A percentile compares a stretch with the other conserved stretches of the same genome.
These are phyloP conservation scores for Bimuria novae-zelandiae DNA, from an alignment of 2,329 filamentous ascomycete species.

Conservation along the genomic window DNA sequence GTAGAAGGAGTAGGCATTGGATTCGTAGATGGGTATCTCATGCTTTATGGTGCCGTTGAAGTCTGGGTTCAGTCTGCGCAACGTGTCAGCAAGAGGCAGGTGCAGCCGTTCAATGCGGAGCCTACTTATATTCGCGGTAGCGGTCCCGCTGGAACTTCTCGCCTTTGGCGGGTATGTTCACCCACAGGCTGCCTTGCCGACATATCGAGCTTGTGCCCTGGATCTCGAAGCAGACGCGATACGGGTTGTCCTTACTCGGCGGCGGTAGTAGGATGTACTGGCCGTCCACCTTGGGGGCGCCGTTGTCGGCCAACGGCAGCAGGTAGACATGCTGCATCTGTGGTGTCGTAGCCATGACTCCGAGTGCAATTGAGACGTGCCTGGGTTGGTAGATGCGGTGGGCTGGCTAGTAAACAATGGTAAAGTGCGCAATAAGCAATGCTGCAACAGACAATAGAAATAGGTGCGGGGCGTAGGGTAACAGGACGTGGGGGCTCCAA, in stretches of 20 bases:
- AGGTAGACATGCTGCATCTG: constrained; percentile 67
- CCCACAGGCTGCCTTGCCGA: constrained; percentile 91
- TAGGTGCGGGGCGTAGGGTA: constrained; percentile 17
- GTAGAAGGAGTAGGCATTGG: constrained; percentile 93
- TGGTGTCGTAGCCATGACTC: constrained; percentile 31
- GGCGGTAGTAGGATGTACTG: constrained; percentile 92
- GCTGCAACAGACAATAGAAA: constrained; percentile 9
- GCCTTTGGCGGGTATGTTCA: constrained; percentile 85
- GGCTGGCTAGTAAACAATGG: constrained; percentile 25
- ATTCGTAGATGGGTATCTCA: constrained; percentile 78
- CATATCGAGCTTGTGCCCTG: constrained; percentile 96
- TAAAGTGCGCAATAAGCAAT: constrained; percentile 14
- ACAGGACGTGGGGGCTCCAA: no score
- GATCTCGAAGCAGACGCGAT: constrained; percentile 85
- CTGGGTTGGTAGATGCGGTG: constrained; percentile 11
- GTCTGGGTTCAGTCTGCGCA: constrained; percentile 76
- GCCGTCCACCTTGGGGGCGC: constrained; percentile 85
- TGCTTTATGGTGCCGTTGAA: constrained; percentile 93
- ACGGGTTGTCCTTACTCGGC: constrained; percentile 63
- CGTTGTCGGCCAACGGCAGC: constrained; percentile 88
- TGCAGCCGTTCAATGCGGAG: constrained; percentile 10
- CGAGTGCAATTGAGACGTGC: constrained; percentile 14
- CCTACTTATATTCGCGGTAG: constrained; percentile 90
- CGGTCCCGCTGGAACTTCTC: constrained; percentile 74
- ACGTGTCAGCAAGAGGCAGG: constrained; percentile 15